A percentile compares a stretch with the other conserved stretches of the same genome.
These are phyloP conservation scores for Trypanosoma brucei DNA, from an alignment of 208 protist genomes.

Conservation along the genomic window DNA sequence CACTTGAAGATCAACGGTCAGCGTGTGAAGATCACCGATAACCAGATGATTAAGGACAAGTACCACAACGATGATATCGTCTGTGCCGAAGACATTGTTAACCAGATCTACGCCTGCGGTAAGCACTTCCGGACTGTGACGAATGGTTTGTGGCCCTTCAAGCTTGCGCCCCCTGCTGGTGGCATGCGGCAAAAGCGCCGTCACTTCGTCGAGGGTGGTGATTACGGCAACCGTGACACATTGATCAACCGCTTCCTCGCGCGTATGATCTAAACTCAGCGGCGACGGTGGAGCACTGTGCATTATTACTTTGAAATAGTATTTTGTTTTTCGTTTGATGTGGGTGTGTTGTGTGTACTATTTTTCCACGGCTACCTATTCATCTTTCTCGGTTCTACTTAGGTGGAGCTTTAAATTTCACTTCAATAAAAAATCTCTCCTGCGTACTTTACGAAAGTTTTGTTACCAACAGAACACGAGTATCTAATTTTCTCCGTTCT, in stretches of 20 bases:
- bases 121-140: constrained; percentile 97
- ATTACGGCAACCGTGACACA: constrained; percentile 99
- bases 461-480: too few species aligned
- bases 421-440: too few species aligned
- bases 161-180: constrained; percentile 93
- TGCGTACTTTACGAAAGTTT: too few species aligned
- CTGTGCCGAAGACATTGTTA: constrained; percentile 99
- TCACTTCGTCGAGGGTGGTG: constrained; percentile 99
- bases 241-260: constrained; percentile 98
- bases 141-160: constrained; percentile 99
- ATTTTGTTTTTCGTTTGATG: constrained; percentile 13
- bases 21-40: constrained; percentile 96
- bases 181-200: constrained; percentile 95
- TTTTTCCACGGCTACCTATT: too few species aligned
- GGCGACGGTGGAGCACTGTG: not conserved
- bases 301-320: not conserved
- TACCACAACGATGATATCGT: constrained; percentile 95
- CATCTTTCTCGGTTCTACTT: too few species aligned
- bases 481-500: too few species aligned
- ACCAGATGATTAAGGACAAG: constrained; percentile 94
- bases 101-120: constrained; percentile 99
- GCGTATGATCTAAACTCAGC: constrained; percentile 96
- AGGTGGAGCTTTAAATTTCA: too few species aligned
- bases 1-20: constrained; percentile 96
- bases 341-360: not conserved